Percentiles rank a stretch among this genome's conserved stretches.
Conservation (phyloP, 352 stramenopile species). For the Pythium coloratum region DNA sequence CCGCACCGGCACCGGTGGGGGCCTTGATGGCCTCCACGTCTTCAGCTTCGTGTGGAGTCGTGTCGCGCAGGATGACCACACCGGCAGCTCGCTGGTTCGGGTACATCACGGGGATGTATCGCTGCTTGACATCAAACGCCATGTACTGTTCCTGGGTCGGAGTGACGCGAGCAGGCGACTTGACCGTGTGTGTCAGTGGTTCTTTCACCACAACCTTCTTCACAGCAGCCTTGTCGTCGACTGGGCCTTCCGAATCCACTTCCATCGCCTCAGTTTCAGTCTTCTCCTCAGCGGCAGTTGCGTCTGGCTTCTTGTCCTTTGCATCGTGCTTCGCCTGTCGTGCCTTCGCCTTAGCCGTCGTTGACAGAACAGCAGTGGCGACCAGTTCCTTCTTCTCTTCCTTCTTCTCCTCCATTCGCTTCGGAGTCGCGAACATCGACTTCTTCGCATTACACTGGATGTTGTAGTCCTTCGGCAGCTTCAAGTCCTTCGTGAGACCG, state of each 20-base stretch:
- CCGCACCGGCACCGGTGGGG: conserved; percentile 83
- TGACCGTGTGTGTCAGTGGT: conserved; percentile 91
- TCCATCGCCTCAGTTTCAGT: conserved; percentile 62
- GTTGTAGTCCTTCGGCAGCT: conserved; percentile 95
- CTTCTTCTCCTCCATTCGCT: conserved; percentile 98
- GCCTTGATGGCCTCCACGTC: conserved; percentile 94
- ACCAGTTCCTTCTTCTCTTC: conserved; percentile 99
- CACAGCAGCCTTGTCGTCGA: conserved; percentile 38
- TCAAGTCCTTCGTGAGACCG: conserved; percentile 97
- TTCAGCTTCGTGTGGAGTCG: conserved; percentile 90
- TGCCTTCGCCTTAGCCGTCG: conserved; percentile 96
- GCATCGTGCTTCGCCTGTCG: conserved; percentile 91
- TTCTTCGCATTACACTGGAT: conserved; percentile 94
- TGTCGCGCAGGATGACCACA: conserved; percentile 96
- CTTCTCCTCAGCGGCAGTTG: conserved; percentile 42
- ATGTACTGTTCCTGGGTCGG: conserved; percentile 90
- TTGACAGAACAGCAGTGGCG: conserved; percentile 96
- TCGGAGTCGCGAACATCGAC: conserved; percentile 97
- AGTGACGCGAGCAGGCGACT: conserved; percentile 94
- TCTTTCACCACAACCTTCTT: conserved; percentile 87
- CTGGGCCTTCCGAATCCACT: conserved; percentile 53
- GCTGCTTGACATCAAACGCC: conserved; percentile 90
- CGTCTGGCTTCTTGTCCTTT: conserved; percentile 74
- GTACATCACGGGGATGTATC: conserved; percentile 87
- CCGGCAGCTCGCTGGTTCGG: conserved; percentile 76